Percentiles rank a stretch among this genome's conserved stretches.
Conservation (phyloP, 345 rosid species). For the Arabis alpina region DNA sequence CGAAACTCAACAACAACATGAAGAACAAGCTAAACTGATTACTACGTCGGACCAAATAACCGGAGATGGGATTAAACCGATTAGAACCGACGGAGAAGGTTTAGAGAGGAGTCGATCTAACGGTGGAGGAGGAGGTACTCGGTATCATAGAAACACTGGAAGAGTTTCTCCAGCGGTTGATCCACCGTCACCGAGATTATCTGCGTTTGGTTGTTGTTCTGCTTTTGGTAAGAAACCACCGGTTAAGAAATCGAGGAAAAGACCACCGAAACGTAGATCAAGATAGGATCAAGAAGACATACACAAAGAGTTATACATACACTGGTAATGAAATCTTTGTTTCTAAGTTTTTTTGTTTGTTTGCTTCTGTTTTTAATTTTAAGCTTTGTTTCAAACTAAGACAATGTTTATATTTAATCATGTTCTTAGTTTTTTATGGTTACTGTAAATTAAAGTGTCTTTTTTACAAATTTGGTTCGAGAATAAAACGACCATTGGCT, state of each 20-base stretch:
- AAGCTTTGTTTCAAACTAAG: conserved; percentile 5
- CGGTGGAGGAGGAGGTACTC: conserved; percentile 60
- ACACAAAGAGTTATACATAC: background rate
- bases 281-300: conserved; percentile 37
- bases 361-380: background rate
- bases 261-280: conserved; percentile 62
- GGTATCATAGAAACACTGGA: conserved; percentile 70
- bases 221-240: conserved; percentile 64
- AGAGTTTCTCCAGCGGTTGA: conserved; percentile 80
- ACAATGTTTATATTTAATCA: conserved; percentile 5
- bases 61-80: conserved; percentile 45
- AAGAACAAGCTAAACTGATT: conserved; percentile 20
- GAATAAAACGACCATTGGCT: background rate
- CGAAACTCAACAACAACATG: background rate
- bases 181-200: conserved; percentile 90
- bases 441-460: conserved; percentile 1
- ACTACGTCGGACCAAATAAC: conserved; percentile 16
- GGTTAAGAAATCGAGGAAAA: conserved; percentile 45
- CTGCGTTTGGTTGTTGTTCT: conserved; percentile 80
- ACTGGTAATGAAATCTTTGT: conserved; percentile 15
- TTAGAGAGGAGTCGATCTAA: conserved; percentile 75
- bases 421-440: background rate
- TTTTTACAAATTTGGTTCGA: background rate
- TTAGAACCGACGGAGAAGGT: conserved; percentile 42
- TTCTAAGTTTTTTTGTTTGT: conserved; percentile 20